Evolutionary conservation across 2,329 filamentous ascomycete species (phyloP), one percentile per base, ranked within the genome.

Genomic region (Grosmannia penicillata): DNA sequence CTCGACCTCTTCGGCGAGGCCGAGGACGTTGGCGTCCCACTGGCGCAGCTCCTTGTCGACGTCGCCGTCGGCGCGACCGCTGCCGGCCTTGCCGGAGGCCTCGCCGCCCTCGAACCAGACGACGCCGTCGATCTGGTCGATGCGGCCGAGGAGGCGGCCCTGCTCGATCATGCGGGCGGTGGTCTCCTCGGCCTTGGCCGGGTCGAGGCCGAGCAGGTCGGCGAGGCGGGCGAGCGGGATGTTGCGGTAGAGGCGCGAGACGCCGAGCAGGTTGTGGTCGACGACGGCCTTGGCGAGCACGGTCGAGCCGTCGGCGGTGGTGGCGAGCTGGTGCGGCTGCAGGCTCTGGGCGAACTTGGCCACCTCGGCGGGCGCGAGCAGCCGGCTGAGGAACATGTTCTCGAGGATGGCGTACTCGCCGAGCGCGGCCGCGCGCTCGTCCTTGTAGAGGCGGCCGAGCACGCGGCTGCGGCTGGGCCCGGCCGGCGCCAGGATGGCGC

Each of bases 161-260:
- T 95, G 87, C 63, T 96, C 87, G 50, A 98, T 84, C 91, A 98
- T 98, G 49, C 76, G 72, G 5, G 89, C 86, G 11, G 89, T 91
- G 38, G 91, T 95, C 42, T 82, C 78, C 63, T 98, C 91, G 4
- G 89, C 89, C 56, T 78, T 81, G 37, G 82, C 82, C 0, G 74
- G 75, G 42, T 83, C 75, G 5, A 95, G 68, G 0, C 83, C 86
- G 13, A 98, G 65, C 27, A 95, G 68, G 28, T 68, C 62, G 1
- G 79, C 91, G 1, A 98, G 68, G 21, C 78, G 77, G 41, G 82
- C 78, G 48, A 85, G 77, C 4, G 68, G 67, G 44, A 89, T 87
- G 53, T 89, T 89, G 50, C 66, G 73, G 57, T 86, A 91, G 14
- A 91, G 62, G 34, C 75, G 72, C 33, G 85, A 94, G 2, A 81